Conservation (phyloP, 176 grass and related monocot species). For the Paspalum vaginatum region DNA sequence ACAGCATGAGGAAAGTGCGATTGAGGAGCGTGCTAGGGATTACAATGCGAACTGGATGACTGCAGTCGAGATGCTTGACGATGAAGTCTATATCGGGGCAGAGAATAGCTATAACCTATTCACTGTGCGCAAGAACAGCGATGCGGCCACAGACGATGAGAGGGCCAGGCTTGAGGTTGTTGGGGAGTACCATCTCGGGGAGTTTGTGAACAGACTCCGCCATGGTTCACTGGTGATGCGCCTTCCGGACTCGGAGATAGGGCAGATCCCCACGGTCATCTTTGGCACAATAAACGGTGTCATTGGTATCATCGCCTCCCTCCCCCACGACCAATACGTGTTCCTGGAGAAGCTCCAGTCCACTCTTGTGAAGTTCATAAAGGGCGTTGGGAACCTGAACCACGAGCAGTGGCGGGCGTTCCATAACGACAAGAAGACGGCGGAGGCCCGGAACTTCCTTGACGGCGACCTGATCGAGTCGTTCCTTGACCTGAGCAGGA, state of each 20-base stretch:
- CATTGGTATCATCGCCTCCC: constrained; percentile 80
- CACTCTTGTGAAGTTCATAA: constrained; percentile 78
- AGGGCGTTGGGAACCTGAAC: constrained; percentile 79
- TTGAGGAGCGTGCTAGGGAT: constrained; percentile 84
- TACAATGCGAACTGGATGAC: constrained; percentile 97
- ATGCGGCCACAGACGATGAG: constrained; percentile 92
- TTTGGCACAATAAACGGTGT: constrained; percentile 94
- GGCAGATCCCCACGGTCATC: constrained; percentile 75
- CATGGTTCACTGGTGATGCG: constrained; percentile 90
- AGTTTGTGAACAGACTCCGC: constrained; percentile 80
- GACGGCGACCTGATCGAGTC: constrained; percentile 94
- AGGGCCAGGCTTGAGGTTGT: constrained; percentile 78
- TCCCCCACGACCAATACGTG: constrained; percentile 77
- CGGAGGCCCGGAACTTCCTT: constrained; percentile 68
- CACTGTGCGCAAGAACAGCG: constrained; percentile 91
- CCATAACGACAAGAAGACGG: constrained; percentile 76
- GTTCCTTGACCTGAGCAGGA: constrained; percentile 78
- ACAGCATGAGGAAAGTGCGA: constrained; percentile 86
- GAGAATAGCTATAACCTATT: constrained; percentile 93
- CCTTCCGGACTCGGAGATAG: constrained; percentile 70
- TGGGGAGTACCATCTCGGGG: constrained; percentile 91
- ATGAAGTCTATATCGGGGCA: constrained; percentile 85
- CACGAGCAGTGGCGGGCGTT: constrained; percentile 91
- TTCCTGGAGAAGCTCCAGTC: constrained; percentile 90
- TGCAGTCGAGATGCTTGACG: constrained; percentile 93